Percentiles rank a stretch among this genome's conserved stretches.
These are phyloP conservation scores for Fragaria nilgerrensis DNA, from an alignment of 306 rosid genomes.

Conservation along the genomic window DNA sequence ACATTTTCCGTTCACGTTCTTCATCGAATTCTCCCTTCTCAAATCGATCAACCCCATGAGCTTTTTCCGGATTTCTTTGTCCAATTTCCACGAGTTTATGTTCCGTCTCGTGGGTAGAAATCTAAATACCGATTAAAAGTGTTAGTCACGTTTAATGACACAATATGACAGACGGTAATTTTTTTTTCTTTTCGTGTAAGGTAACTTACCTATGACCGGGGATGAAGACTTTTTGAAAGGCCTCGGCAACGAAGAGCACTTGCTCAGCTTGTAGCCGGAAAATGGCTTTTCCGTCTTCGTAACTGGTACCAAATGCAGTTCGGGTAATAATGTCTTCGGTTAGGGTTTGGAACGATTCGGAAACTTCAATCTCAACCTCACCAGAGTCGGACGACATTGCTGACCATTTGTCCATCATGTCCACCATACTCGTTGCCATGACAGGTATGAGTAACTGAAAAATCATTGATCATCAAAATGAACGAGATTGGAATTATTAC, in stretches of 20 bases:
- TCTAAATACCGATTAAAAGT: constrained; percentile 22
- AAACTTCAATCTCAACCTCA: constrained; percentile 89
- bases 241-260: constrained; percentile 79
- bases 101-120: constrained; percentile 79
- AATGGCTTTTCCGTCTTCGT: constrained; percentile 85
- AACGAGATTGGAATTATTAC: not conserved
- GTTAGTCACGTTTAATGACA: not conserved
- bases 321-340: constrained; percentile 81
- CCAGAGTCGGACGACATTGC: constrained; percentile 40
- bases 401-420: constrained; percentile 77
- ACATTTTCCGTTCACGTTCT: constrained; percentile 26
- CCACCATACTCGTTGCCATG: constrained; percentile 69
- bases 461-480: not conserved
- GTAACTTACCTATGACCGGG: constrained; percentile 81
- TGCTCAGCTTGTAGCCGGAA: constrained; percentile 75
- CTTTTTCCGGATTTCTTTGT: constrained; percentile 59
- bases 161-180: not conserved
- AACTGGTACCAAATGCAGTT: constrained; percentile 83
- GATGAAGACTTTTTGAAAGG: constrained; percentile 80
- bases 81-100: constrained; percentile 73
- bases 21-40: constrained; percentile 29
- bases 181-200: too few species aligned
- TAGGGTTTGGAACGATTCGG: constrained; percentile 69
- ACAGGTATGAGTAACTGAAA: constrained; percentile 74
- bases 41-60: constrained; percentile 53